Evolutionary conservation across 495 filamentous ascomycete species (phyloP), one percentile per base, ranked within the genome.

Genomic region (Hyphodiscus hymeniophilus): DNA sequence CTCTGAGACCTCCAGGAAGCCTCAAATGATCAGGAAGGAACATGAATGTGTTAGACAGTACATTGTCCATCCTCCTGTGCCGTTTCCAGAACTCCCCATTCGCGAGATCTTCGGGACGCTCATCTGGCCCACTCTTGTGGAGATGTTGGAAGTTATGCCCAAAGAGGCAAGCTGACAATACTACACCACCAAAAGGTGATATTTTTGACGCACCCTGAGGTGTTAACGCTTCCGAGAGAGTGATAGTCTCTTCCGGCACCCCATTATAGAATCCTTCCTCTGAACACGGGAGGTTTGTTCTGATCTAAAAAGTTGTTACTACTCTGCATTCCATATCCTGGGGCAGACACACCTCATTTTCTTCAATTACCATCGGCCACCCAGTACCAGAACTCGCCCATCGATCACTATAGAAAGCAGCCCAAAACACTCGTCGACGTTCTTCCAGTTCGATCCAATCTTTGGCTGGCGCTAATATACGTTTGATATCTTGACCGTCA

Each of bases 401-500:
- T 43, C 92, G 77, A 62, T 98, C 92, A 45, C 81, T 63, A 53
- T 83, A 88, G 60, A 92, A 98, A 3, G 83, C 78, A 74, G 87
- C 82, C 92, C 92, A 98, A 54, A 97, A 98, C 0, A 85, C 90
- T 58, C 92, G 72, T 47, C 92, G 74, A 55, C 92, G 72, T 64
- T 98, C 92, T 67, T 98, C 92, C 45, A 74, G 74, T 63, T 97
- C 92, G 1, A 82, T 92, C 87, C 88, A 95, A 62, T 98, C 94
- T 60, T 76, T 80, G 12, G 92, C 77, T 1, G 87, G 81, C 2
- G 87, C 79, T 23, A 96, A 63, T 45, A 85, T 88, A 60, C 94
- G 86, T 64, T 97, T 97, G 13, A 91, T 85, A 56, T 94, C 89
- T 40, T 89, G 64, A 0, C 82, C 84, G 16, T 65, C 60, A 7